Evolutionary conservation across 2,329 filamentous ascomycete species (phyloP), one percentile per base, ranked within the genome.

Genomic region (Intubia oerlemansii): DNA sequence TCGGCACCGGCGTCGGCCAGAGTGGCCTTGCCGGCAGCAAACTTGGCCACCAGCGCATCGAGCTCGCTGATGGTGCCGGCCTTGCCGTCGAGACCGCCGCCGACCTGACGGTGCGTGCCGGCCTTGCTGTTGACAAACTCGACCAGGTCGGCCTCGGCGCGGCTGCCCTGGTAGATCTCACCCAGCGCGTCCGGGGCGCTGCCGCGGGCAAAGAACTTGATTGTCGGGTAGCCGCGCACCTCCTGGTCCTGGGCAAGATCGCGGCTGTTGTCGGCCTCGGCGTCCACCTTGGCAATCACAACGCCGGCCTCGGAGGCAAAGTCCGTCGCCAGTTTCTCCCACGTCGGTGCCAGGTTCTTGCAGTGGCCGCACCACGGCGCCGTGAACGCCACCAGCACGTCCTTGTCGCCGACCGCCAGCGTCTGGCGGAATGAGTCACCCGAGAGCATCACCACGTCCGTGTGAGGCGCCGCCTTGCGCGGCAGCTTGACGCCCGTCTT

Each of bases 291-390:
- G 51, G 82, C 88, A 44, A 98, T 71, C 25, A 92, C 48, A 37
- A 98, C 80, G 39, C 65, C 61, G 34, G 70, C 53, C 44, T 98
- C 88, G 47, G 60, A 65, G 39, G 62, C 62, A 53, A 62, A 98
- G 54, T 82, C 77, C 36, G 60, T 59, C 37, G 88, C 85, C 38
- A 95, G 59, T 29, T 67, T 68, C 55, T 98, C 88, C 80, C 82
- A 98, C 40, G 61, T 66, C 25, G 88, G 88, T 27, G 84, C 84
- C 37, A 98, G 73, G 43, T 46, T 74, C 63, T 98, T 98, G 78
- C 88, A 98, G 67, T 98, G 85, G 51, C 85, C 85, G 54, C 88
- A 98, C 88, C 85, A 95, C 30, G 88, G 84, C 30, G 88, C 85
- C 41, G 90, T 98, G 53, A 98, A 98, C 25, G 90, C 84, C 48